A percentile compares a stretch with the other conserved stretches of the same genome.
Evolutionary conservation across 2,329 filamentous ascomycete species (phyloP).

Genomic region (Amesomyces nigricolor): DNA sequence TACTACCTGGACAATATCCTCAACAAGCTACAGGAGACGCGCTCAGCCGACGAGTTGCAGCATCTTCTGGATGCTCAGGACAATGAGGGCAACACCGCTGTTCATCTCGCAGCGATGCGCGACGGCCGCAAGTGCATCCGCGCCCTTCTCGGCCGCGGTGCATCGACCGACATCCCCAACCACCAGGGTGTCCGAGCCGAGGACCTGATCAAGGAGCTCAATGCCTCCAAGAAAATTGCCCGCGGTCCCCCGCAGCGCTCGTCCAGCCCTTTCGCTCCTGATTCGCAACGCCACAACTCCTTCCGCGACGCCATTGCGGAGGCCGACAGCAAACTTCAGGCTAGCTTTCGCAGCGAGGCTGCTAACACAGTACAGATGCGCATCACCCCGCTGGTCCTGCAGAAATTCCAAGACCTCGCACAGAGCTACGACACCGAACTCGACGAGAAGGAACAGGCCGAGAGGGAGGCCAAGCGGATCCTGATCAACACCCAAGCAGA

Average conservation of each 20-base stretch:
- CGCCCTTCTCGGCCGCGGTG: constrained; percentile 70
- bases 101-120: constrained; percentile 68
- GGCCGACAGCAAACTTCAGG: constrained; percentile 34
- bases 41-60: constrained; percentile 70
- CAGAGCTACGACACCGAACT: constrained; percentile 69
- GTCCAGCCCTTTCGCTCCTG: constrained; percentile 64
- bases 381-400: constrained; percentile 62
- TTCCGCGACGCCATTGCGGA: constrained; percentile 47
- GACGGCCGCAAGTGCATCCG: constrained; percentile 88
- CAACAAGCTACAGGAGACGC: constrained; percentile 75
- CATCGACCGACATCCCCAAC: constrained; percentile 77
- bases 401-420: constrained; percentile 67
- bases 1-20: constrained; percentile 93
- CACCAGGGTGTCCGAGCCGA: constrained; percentile 76
- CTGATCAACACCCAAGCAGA: constrained; percentile 64
- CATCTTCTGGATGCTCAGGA: constrained; percentile 77
- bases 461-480: constrained; percentile 61
- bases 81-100: constrained; percentile 79
- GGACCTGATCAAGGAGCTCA: constrained; percentile 71
- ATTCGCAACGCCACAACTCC: constrained; percentile 51
- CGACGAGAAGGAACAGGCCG: constrained; percentile 64
- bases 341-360: constrained; percentile 54
- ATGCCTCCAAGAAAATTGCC: constrained; percentile 56
- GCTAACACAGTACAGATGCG: constrained; percentile 64
- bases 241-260: constrained; percentile 65